These are phyloP conservation scores for Podospora appendiculata DNA, from an alignment of 495 filamentous ascomycete genomes.

Conservation along the genomic window DNA sequence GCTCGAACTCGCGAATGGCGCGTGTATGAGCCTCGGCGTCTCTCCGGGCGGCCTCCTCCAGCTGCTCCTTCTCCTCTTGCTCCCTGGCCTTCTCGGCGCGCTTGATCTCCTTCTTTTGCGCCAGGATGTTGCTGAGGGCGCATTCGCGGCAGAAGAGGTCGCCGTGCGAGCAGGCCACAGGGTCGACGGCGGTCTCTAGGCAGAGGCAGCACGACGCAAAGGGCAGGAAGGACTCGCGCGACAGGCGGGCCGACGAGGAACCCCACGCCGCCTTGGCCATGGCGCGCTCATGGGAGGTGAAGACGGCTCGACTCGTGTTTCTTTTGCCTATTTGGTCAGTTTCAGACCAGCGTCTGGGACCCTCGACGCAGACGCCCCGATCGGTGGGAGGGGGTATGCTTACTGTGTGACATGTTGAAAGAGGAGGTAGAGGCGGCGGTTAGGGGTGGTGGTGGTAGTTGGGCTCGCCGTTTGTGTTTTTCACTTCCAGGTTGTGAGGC, in stretches of 20 bases:
- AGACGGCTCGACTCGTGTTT: conserved; percentile 93
- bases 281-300: conserved; percentile 85
- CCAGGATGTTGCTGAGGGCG: conserved; percentile 80
- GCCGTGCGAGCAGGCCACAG: conserved; percentile 66
- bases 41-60: conserved; percentile 42
- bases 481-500: no score
- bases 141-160: conserved; percentile 98
- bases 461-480: no score
- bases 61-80: conserved; percentile 43
- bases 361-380: no score
- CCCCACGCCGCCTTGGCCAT: conserved; percentile 76
- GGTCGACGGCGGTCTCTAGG: conserved; percentile 72
- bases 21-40: conserved; percentile 54
- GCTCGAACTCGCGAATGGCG: conserved; percentile 55
- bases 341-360: background rate
- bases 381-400: no score
- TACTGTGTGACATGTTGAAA: conserved; percentile 50
- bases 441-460: background rate
- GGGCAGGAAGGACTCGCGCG: conserved; percentile 85
- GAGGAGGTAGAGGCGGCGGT: background rate
- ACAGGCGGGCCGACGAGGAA: conserved; percentile 74
- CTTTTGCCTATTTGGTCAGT: conserved; percentile 59
- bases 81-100: conserved; percentile 63
- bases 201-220: conserved; percentile 90
- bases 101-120: conserved; percentile 91